Percentiles rank a stretch among this genome's conserved stretches.
These are phyloP conservation scores for Symbiodinium pilosum DNA, from an alignment of 73 alveolate species.

Conservation along the genomic window DNA sequence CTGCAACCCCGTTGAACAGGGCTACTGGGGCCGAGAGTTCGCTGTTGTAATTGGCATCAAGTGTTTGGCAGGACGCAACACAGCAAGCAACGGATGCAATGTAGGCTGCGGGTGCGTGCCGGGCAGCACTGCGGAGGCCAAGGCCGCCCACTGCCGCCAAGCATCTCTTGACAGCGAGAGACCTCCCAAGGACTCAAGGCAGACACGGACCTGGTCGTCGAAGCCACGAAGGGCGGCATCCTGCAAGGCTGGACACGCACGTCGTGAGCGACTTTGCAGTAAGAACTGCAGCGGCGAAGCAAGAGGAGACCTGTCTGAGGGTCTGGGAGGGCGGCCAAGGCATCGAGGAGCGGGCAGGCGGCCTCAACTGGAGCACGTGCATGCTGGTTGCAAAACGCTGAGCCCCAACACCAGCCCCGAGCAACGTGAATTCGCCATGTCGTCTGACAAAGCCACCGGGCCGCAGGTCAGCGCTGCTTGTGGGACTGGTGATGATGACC, in stretches of 20 bases:
- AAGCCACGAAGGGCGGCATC: not conserved
- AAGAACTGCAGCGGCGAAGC: not conserved
- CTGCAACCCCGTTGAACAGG: too few species aligned
- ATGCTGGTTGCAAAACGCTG: not conserved
- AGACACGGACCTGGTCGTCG: not conserved
- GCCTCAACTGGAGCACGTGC: not conserved
- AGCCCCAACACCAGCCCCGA: conserved; percentile 11
- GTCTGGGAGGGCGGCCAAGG: conserved; percentile 6
- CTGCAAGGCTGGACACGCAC: not conserved
- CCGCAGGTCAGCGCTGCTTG: not conserved
- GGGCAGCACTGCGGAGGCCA: conserved; percentile 8
- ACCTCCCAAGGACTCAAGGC: not conserved
- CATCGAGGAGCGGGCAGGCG: not conserved
- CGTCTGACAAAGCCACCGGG: not conserved
- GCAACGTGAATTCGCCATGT: not conserved
- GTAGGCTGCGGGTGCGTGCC: not conserved
- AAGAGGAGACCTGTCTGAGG: not conserved
- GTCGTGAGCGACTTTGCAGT: not conserved
- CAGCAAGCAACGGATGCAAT: not conserved
- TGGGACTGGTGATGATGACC: not conserved
- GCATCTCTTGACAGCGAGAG: not conserved
- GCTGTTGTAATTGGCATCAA: not conserved
- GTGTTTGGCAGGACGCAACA: not conserved
- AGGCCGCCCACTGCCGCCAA: conserved; percentile 26
- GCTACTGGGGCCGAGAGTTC: too few species aligned